phyloP scores from a whole-genome alignment of 2,329 filamentous ascomycete species.

The Fusarium graminum region DNA sequence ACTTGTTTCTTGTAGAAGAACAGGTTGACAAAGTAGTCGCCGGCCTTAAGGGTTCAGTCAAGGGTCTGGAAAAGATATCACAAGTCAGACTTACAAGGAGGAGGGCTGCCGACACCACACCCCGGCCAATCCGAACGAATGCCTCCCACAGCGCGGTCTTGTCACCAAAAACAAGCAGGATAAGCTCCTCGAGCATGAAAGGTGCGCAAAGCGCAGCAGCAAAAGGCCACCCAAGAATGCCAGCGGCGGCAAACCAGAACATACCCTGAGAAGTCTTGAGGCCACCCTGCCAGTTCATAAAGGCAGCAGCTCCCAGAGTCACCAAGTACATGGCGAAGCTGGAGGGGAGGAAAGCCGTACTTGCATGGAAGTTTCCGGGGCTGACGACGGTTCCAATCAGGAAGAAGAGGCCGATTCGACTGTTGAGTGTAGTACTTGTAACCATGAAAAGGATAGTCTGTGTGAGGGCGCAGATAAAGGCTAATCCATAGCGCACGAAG shows the following conservation, averaged over 20 bases:
- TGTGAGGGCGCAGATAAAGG: constrained; percentile 80
- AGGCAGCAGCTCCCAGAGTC: constrained; percentile 87
- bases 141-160: constrained; percentile 71
- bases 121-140: constrained; percentile 73
- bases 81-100: constrained; percentile 71
- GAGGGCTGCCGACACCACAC: constrained; percentile 73
- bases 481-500: constrained; percentile 81
- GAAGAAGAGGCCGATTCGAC: constrained; percentile 87
- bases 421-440: constrained; percentile 81
- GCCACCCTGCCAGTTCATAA: constrained; percentile 89
- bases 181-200: constrained; percentile 81
- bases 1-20: constrained; percentile 87
- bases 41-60: constrained; percentile 59
- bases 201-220: constrained; percentile 84
- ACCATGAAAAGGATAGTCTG: constrained; percentile 86
- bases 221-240: constrained; percentile 94
- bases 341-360: constrained; percentile 87
- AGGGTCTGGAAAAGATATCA: accelerated
- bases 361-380: constrained; percentile 94
- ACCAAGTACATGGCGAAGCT: constrained; percentile 97
- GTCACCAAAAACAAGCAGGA: constrained; percentile 68
- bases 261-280: constrained; percentile 86
- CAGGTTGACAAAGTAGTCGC: constrained; percentile 79
- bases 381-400: constrained; percentile 81
- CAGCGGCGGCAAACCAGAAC: constrained; percentile 89